These are phyloP conservation scores for Xylogone sp. DNA, from an alignment of 2,329 filamentous ascomycete species.

Conservation along the genomic window DNA sequence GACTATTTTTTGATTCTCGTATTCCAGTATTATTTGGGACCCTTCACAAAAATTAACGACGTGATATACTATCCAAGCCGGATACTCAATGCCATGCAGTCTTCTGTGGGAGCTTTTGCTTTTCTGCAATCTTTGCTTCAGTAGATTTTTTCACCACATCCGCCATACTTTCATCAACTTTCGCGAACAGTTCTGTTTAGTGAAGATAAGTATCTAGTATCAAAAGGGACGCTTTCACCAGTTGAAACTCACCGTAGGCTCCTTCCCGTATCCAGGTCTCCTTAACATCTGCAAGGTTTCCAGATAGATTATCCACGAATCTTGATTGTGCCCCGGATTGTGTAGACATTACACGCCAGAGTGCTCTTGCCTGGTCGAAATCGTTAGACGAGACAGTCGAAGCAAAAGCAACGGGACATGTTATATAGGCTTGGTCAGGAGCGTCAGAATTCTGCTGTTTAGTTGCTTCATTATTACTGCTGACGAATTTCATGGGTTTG, in stretches of 20 bases:
- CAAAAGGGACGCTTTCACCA: background rate
- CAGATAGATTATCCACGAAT: background rate
- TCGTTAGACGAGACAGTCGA: constrained; percentile 22
- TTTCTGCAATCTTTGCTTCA: background rate
- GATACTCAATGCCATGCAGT: background rate
- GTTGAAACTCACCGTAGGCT: background rate
- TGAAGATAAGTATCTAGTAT: background rate
- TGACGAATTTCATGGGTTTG: too few relatives aligned
- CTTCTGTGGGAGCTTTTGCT: background rate
- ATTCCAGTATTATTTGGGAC: background rate
- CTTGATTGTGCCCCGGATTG: background rate
- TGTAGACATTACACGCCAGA: constrained; percentile 25
- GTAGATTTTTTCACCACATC: background rate
- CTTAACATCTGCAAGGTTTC: background rate
- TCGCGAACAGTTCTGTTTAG: background rate
- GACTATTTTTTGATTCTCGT: background rate
- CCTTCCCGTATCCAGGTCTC: background rate
- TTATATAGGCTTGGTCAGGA: background rate
- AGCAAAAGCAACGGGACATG: background rate
- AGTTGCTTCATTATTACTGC: too few relatives aligned
- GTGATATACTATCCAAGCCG: background rate
- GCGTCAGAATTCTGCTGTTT: too few relatives aligned
- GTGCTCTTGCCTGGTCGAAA: constrained; percentile 29
- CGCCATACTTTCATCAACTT: background rate
- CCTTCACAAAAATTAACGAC: background rate